phyloP scores from a whole-genome alignment of 140 eudicot genomes.

The Cichorium intybus region DNA sequence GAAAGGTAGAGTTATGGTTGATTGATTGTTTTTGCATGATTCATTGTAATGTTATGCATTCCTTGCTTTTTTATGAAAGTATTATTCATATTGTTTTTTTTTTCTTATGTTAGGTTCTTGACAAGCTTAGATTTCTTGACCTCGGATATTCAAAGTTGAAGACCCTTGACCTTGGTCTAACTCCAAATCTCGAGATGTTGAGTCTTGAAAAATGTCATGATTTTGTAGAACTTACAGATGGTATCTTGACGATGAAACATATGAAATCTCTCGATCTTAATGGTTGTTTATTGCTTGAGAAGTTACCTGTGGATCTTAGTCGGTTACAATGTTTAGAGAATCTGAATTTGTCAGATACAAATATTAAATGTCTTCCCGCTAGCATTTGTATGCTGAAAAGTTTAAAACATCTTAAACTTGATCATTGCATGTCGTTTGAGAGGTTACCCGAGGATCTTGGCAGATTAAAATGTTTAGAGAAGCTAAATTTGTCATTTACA shows the following conservation, averaged over 20 bases:
- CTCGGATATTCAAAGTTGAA: neutral
- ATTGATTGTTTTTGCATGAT: neutral
- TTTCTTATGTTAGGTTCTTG: neutral
- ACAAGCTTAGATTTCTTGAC: too few species aligned
- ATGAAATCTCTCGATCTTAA: neutral
- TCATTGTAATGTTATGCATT: too few species aligned
- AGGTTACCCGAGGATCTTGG: too few species aligned
- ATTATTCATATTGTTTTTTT: neutral
- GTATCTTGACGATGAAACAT: slow-evolving; percentile 9
- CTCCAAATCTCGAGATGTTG: neutral
- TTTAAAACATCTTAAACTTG: neutral
- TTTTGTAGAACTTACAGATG: neutral
- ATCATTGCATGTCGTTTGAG: neutral
- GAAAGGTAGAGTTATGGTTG: slow-evolving; percentile 4
- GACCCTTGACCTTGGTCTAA: neutral
- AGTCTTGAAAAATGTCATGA: neutral
- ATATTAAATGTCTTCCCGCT: neutral
- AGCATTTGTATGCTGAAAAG: slow-evolving; percentile 1
- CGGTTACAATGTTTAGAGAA: slow-evolving; percentile 15
- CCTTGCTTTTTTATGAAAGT: neutral
- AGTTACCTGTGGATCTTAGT: slow-evolving; percentile 18
- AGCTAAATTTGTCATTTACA: too few species aligned
- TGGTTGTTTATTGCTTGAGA: slow-evolving; percentile 13
- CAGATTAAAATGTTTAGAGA: too few species aligned
- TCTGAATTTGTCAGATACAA: neutral